Base-by-base conservation (phyloP, 148 eudicot species). In the Heliamphora exappendiculata region DNA sequence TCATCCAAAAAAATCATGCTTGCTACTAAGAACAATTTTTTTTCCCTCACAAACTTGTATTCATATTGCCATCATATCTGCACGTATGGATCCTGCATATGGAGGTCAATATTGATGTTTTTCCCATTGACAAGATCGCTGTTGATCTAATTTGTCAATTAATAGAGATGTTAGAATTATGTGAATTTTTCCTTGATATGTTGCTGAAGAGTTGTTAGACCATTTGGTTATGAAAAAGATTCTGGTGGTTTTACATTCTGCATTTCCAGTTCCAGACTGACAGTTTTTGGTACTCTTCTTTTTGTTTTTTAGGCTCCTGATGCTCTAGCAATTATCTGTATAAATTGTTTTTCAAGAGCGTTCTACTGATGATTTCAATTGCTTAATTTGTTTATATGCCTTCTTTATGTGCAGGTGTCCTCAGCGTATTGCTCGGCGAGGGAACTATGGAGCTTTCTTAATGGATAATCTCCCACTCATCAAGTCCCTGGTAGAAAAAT, bases 391-490 rank as follows among this genome's bases (percentile, higher is more conserved):
- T 16, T 29, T 33, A 28, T n/a, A 4, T n/a, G 4, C 14, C 47
- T 83, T 73, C 47, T 63, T 67, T 55, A 49, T 82, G 41, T 86
- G 73, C 87, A 93, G 99, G 70, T 95, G 99, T 81, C 99, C 99
- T 22, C 99, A 95, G 81, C 93, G 97, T 47, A 95, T 95, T 68
- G 99, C 97, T 67, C 82, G 78, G 42, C 79, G 99, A 29, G 99
- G 99, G n/a, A 81, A 95, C 75, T 95, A 95, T 66, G 99, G 99
- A 84, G 99, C 98, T 19, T 95, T 95, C 81, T 75, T 95, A 54
- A 95, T 95, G 99, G 93, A 95, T 47, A 88, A 95, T 70, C 97
- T 95, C 66, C 91, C 98, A 77, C 89, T 93, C 3, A 88, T 95
- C 22, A 89, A 81, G 78, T 93, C 99, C 17, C 76, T 95, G 29